Evolutionary conservation across 2,329 filamentous ascomycete genomes (phyloP), one percentile per base, ranked within the genome.

Genomic region (Epichloe bromicola): DNA sequence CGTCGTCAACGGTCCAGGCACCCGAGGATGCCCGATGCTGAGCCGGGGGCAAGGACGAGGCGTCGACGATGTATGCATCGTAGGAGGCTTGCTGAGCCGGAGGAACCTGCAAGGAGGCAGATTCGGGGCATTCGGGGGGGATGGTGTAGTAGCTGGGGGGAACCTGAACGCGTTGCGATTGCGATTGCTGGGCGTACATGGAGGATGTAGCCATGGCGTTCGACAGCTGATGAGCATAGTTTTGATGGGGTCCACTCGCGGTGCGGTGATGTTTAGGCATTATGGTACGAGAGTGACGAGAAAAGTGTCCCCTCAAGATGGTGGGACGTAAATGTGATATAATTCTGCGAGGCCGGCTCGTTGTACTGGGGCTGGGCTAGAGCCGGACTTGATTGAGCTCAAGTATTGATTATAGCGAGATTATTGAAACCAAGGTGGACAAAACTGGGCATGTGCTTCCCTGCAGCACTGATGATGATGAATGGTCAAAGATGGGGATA

Each of bases 1-100:
- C 88, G 58, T 93, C 87, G 46, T 80, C 74, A 1, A 77, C 71
- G 34, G 78, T 83, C 88, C 88, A 95, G 1, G 82, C 81, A 8
- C 78, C 79, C 1, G 79, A 80, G 36, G 79, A 79, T 23, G 79
- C 70, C 46, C 80, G 75, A 56, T 76, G 50, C 71, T 78, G 53
- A 70, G 71, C 51, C 70, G 75, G 60, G 68, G 68, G 56, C 61
- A 68, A 6, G 61, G 65, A 49, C 52, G 64, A 53, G 50, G 62
- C 51, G 48, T 66, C 66, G 45, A 59, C 54, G 36, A 65, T 56
- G 53, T 73, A 74, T 8, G 64, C 57, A 17, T 73, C 69, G 57
- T 74, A 74, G 43, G 61, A 59, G 19, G 60, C 46, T 33, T 56
- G 58, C 49, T 61, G 59, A 34, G 49, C 11, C 15, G 46, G 6